phyloP scores from a whole-genome alignment of 2,329 filamentous ascomycete species.

The Pyrenochaeta sp. region DNA sequence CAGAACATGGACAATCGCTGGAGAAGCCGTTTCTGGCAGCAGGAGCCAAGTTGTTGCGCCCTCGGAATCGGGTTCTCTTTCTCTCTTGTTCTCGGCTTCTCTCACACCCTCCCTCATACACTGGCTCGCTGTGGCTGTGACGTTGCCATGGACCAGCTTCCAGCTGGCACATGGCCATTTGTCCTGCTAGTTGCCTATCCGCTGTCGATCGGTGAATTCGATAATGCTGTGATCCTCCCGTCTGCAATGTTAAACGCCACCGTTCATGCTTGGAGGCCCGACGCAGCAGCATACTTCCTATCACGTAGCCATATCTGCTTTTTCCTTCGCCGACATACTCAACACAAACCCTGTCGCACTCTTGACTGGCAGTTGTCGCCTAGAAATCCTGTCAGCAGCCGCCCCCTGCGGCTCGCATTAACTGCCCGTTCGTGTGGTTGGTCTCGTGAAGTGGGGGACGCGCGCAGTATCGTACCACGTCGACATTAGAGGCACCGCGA shows the following conservation, averaged over 20 bases:
- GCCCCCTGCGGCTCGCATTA: constrained; percentile 3
- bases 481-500: constrained; percentile 2
- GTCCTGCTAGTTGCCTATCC: neutral
- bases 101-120: neutral
- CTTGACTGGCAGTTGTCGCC: neutral
- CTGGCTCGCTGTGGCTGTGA: too few species aligned
- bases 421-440: constrained; percentile 1
- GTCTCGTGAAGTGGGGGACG: constrained; percentile 2
- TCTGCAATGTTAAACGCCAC: constrained; percentile 4
- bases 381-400: neutral
- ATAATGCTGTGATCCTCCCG: constrained; percentile 3
- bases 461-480: constrained; percentile 6
- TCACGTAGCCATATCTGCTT: constrained; percentile 2
- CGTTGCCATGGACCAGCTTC: neutral
- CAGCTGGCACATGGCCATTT: neutral
- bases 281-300: neutral
- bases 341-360: constrained; percentile 4
- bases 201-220: neutral
- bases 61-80: neutral
- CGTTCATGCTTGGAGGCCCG: neutral
- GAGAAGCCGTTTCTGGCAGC: too few species aligned
- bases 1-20: too few species aligned
- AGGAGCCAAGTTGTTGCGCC: too few species aligned
- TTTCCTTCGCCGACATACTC: constrained; percentile 2
- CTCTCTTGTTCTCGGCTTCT: neutral